Conservation (phyloP, 257 asterid species). For the Primulina tabacum region DNA sequence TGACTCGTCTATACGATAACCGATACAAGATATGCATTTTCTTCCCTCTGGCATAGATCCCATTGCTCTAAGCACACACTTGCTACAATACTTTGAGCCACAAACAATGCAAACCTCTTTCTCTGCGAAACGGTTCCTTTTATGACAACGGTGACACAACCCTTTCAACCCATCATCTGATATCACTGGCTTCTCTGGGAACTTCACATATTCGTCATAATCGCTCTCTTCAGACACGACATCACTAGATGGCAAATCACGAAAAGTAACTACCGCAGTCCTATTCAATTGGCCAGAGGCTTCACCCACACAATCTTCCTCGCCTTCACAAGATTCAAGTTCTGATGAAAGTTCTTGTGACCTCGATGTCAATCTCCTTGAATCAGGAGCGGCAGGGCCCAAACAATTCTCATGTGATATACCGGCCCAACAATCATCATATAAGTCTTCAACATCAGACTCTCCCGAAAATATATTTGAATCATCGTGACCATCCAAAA, state of each 20-base stretch:
- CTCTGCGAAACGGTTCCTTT: constrained; percentile 46
- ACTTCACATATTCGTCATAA: constrained; percentile 23
- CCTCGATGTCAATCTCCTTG: constrained; percentile 25
- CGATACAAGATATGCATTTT: constrained; percentile 69
- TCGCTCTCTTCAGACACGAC: constrained; percentile 35
- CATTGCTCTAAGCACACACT: constrained; percentile 84
- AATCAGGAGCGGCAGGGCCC: constrained; percentile 22
- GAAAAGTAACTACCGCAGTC: constrained; percentile 44
- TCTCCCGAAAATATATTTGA: constrained; percentile 46
- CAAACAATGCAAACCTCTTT: constrained; percentile 82
- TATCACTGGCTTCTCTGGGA: constrained; percentile 38
- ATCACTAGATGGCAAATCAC: constrained; percentile 34
- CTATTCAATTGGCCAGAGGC: constrained; percentile 32
- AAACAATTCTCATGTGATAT: constrained; percentile 6
- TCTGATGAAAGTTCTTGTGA: constrained; percentile 33
- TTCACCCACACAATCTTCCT: constrained; percentile 35
- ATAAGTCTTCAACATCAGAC: constrained; percentile 58
- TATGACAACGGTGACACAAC: constrained; percentile 58
- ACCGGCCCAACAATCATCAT: constrained; percentile 30
- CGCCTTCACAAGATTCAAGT: constrained; percentile 28
- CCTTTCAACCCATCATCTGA: constrained; percentile 51
- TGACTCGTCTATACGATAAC: constrained; percentile 54
- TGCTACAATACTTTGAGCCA: constrained; percentile 68
- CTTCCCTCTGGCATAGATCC: constrained; percentile 98
- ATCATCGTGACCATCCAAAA: constrained; percentile 44